A percentile compares a stretch with the other conserved stretches of the same genome.
phyloP scores from a whole-genome alignment of 2,329 filamentous ascomycete species.

The Scedosporium aurantiacum region DNA sequence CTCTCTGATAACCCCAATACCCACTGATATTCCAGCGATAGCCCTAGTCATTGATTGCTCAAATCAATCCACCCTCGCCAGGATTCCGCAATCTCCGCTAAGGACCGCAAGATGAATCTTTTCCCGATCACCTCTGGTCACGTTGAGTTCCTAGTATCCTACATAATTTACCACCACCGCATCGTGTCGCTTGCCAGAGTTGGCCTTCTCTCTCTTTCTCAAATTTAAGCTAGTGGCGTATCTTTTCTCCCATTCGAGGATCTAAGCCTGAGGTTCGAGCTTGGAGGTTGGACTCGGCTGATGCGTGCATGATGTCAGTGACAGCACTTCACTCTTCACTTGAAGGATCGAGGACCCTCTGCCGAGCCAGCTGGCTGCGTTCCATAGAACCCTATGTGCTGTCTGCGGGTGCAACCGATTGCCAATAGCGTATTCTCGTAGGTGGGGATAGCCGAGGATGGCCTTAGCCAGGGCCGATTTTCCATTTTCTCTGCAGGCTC shows the following conservation, averaged over 20 bases:
- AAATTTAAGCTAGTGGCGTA: background rate
- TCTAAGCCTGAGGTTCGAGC: too few species aligned
- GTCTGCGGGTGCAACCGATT: background rate
- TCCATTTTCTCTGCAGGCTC: background rate
- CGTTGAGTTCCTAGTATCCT: background rate
- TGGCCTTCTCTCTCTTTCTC: background rate
- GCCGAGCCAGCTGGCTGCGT: background rate
- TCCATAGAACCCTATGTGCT: background rate
- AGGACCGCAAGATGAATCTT: background rate
- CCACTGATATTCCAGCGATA: background rate
- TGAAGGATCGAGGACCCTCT: background rate
- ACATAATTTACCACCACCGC: background rate
- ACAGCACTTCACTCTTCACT: background rate
- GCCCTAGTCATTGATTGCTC: background rate
- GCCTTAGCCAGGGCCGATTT: background rate
- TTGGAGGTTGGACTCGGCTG: background rate
- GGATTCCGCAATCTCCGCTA: background rate
- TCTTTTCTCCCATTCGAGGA: background rate
- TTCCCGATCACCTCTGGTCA: background rate
- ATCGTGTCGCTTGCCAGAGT: background rate
- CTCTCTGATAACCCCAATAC: background rate
- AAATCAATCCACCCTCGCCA: background rate
- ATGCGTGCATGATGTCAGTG: background rate
- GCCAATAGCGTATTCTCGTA: background rate
- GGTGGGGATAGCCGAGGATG: background rate